These are phyloP conservation scores for Tetrahymena elliotti DNA, from an alignment of 73 alveolate species.

Conservation along the genomic window DNA sequence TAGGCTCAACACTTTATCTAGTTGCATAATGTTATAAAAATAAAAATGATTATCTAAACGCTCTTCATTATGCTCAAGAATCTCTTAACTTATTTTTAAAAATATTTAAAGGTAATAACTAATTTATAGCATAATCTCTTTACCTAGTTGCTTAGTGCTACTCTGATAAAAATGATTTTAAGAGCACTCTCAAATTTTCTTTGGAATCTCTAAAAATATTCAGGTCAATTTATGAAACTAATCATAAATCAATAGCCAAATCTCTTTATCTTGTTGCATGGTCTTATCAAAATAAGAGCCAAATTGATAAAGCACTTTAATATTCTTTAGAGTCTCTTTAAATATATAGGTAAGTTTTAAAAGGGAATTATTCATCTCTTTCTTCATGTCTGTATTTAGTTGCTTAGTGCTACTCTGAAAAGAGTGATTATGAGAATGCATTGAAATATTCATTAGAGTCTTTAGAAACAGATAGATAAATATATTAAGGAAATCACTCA, in stretches of 20 bases:
- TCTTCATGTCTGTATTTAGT: neutral
- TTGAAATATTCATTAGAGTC: neutral
- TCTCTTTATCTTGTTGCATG: neutral
- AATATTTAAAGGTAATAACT: neutral
- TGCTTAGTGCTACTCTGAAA: neutral
- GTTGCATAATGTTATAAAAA: neutral
- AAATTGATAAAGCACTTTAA: neutral
- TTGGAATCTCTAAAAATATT: neutral
- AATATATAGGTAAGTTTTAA: too few species aligned
- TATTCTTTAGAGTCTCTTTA: neutral
- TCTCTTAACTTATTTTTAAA: neutral
- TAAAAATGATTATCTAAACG: too few species aligned
- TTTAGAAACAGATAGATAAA: too few species aligned
- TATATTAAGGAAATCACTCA: neutral
- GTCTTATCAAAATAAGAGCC: too few species aligned
- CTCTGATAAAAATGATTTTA: neutral
- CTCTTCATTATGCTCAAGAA: neutral
- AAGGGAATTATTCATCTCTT: neutral
- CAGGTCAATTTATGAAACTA: too few species aligned
- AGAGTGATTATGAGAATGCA: neutral
- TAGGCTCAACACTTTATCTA: too few species aligned
- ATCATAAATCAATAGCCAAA: neutral
- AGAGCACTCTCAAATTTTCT: neutral
- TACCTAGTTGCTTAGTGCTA: neutral
- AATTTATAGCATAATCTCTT: neutral